Evolutionary conservation across 73 alveolate genomes (phyloP).

Genomic region (Blepharisma stoltei): DNA sequence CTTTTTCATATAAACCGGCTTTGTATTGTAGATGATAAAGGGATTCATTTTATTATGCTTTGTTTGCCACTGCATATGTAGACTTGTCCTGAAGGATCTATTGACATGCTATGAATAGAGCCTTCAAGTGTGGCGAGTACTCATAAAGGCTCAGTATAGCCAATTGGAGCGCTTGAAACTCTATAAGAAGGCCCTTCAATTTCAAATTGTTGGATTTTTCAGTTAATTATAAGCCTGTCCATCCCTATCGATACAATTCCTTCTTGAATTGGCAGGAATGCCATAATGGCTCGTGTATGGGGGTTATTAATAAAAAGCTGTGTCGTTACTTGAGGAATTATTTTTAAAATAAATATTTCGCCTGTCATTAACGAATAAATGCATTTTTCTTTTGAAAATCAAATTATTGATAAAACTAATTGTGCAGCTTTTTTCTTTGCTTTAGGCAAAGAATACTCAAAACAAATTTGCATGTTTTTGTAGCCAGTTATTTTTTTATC

Average conservation of each 20-base stretch:
- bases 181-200: not conserved
- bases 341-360: not conserved
- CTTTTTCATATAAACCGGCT: not conserved
- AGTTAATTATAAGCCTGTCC: conserved; percentile 10
- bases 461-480: too few species aligned
- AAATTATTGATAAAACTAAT: not conserved
- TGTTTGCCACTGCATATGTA: not conserved
- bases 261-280: not conserved
- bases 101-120: not conserved
- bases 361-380: not conserved
- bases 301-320: conserved; percentile 28
- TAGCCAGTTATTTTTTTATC: too few species aligned
- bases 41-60: not conserved
- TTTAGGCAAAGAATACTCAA: too few species aligned
- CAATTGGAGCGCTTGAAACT: not conserved
- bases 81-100: not conserved
- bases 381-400: not conserved
- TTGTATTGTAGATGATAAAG: not conserved
- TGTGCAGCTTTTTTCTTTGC: too few species aligned
- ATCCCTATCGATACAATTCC: conserved; percentile 17
- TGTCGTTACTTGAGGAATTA: not conserved
- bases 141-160: conserved; percentile 12
- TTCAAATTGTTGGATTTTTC: not conserved
- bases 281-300: conserved; percentile 9
- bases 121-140: conserved; percentile 2